Conservation (phyloP, 225 moss, liverwort and hornwort genomes). For the Thuidium tamariscinum region DNA sequence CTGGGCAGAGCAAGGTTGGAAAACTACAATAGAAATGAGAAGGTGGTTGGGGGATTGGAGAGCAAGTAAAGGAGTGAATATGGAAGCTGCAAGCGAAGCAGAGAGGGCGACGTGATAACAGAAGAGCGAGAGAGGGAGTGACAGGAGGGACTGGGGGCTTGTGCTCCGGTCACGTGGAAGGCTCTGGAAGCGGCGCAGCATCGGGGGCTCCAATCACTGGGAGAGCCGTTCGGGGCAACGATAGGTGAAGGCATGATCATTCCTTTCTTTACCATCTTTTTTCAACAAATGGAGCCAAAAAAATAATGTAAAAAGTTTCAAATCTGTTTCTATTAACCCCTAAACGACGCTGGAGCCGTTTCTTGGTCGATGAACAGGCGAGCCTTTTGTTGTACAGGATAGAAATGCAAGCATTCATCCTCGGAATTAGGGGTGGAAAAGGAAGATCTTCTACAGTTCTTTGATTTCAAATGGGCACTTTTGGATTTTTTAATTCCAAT, state of each 20-base stretch:
- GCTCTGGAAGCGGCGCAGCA: not conserved
- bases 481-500: no score
- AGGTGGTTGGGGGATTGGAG: not conserved
- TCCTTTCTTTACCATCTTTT: no score
- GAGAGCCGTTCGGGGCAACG: not conserved
- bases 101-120: not conserved
- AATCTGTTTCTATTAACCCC: no score
- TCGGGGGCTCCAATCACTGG: not conserved
- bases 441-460: no score
- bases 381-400: no score
- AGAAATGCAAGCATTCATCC: no score
- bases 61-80: not conserved
- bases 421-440: no score
- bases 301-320: not conserved
- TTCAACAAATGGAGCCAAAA: not conserved
- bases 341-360: no score
- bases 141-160: not conserved
- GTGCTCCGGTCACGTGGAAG: slow-evolving; percentile 5
- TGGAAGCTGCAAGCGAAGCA: slow-evolving; percentile 3
- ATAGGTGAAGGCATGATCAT: not conserved
- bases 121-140: not conserved
- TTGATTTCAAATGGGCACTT: no score
- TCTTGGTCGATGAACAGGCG: no score
- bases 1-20: not conserved
- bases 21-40: no score